Evolutionary conservation across 169 alveolate genomes (phyloP).

Genomic region (Cryptosporidium canis): DNA sequence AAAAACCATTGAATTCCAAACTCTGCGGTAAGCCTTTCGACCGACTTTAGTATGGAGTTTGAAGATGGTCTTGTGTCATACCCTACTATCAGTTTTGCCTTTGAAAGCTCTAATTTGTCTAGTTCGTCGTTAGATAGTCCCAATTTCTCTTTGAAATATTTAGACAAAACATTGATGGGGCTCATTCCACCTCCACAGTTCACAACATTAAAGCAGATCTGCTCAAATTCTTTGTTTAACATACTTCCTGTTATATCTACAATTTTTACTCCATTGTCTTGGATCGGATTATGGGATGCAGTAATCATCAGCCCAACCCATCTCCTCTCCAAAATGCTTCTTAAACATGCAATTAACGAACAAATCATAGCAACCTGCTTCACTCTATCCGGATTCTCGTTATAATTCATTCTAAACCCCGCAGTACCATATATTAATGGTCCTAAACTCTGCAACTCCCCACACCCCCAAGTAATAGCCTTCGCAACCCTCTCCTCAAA

Average conservation of each 20-base stretch:
- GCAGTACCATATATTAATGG: slow-evolving; percentile 74
- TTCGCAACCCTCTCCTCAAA: slow-evolving; percentile 13
- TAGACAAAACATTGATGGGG: not conserved
- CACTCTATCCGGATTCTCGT: slow-evolving; percentile 10
- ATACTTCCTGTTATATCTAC: slow-evolving; percentile 86
- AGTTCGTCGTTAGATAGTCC: slow-evolving; percentile 11
- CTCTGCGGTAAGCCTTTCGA: not conserved
- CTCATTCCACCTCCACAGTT: slow-evolving; percentile 62
- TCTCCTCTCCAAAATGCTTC: slow-evolving; percentile 45
- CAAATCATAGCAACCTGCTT: slow-evolving; percentile 55
- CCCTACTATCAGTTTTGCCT: slow-evolving; percentile 72
- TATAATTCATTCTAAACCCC: slow-evolving; percentile 65
- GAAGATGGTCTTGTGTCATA: slow-evolving; percentile 78
- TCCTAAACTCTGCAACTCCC: slow-evolving; percentile 1
- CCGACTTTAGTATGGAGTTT: not conserved
- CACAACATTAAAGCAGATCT: slow-evolving; percentile 61
- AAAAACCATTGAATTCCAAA: not conserved
- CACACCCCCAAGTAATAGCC: not conserved
- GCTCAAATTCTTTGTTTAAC: slow-evolving; percentile 83
- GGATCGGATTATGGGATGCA: slow-evolving; percentile 90
- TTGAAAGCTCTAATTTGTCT: slow-evolving; percentile 7
- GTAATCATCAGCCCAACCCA: slow-evolving; percentile 90
- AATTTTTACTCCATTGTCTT: slow-evolving; percentile 90
- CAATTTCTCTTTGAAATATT: not conserved
- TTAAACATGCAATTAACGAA: slow-evolving; percentile 36